A percentile compares a stretch with the other conserved stretches of the same genome.
These are phyloP conservation scores for Macrocystidia cucumis DNA, from an alignment of 1,284 basidiomycete species.

Conservation along the genomic window DNA sequence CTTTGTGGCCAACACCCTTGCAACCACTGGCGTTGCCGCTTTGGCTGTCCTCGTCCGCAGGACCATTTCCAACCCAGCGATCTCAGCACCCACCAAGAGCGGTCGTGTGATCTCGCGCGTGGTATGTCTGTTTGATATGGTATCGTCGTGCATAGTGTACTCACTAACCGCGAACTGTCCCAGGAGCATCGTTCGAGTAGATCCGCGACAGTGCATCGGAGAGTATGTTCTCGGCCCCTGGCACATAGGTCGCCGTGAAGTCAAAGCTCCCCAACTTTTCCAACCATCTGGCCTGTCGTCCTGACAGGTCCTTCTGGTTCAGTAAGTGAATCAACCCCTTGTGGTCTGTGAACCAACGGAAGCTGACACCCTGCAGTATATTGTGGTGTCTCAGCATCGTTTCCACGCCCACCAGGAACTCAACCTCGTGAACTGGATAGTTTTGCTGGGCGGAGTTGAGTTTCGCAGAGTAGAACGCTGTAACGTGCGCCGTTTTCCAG, in stretches of 20 bases:
- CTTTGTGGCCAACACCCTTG: too few species aligned
- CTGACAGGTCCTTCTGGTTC: constrained; percentile 22
- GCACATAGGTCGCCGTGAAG: constrained; percentile 21
- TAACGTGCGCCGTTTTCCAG: constrained; percentile 17
- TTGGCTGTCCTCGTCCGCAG: too few species aligned
- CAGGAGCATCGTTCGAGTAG: constrained; percentile 17
- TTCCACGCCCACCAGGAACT: constrained; percentile 26
- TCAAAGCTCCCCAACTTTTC: constrained; percentile 23
- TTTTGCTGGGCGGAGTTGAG: constrained; percentile 28
- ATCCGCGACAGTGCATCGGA: constrained; percentile 22
- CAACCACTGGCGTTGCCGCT: too few species aligned
- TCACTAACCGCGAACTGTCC: constrained; percentile 13
- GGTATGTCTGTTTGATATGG: constrained; percentile 9
- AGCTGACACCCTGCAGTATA: constrained; percentile 21
- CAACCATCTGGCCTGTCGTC: constrained; percentile 28
- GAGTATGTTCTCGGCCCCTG: constrained; percentile 21
- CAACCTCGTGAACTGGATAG: constrained; percentile 27
- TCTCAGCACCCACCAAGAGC: constrained; percentile 12
- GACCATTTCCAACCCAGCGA: background rate
- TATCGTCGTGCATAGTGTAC: constrained; percentile 15
- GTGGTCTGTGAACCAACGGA: constrained; percentile 29
- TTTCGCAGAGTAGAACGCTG: constrained; percentile 29
- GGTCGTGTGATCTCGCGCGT: constrained; percentile 10
- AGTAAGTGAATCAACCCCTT: constrained; percentile 22
- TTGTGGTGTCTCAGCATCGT: constrained; percentile 22